Evolutionary conservation across 441 rosid species (phyloP), one percentile per base, ranked within the genome.

Genomic region (Brassica hybrid): DNA sequence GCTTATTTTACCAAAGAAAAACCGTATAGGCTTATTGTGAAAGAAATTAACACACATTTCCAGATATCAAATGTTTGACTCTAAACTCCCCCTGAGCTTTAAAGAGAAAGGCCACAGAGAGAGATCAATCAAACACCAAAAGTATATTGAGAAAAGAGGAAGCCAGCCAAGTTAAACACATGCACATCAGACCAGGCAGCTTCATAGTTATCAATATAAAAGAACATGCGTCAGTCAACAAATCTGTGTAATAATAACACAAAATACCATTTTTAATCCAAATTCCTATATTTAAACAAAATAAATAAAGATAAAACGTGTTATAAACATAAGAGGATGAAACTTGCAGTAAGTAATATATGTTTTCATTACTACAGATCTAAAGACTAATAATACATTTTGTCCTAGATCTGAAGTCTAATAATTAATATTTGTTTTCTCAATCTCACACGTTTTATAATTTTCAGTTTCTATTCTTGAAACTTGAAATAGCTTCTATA

Each of bases 401-500:
- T 19, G 36, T 65, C 58, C 43, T 65, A 65, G 72, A 77, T 72
- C 76, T 58, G 36, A 45, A 1, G 67, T 65, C 72, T 71, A 65
- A 13, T 13, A 4, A 48, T n/a, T 13, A 21, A 21, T 21, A 21
- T 48, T 48, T 48, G 17, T 48, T 48, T 61, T 14, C 50, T 65
- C 50, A 71, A 58, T 72, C 41, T 72, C 56, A 6, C 81, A 78
- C 77, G 81, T 72, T 67, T 78, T 30, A 48, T 72, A 10, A 68
- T 36, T 59, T 73, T 45, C 57, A 23, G 0, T 78, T 48, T 72
- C 69, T 65, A 56, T 63, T 66, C 32, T 72, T 0, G 30, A 50
- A 25, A 25, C 65, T 67, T 12, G 7, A 73, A 50, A 34, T 43
- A 13, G 1, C 19, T 27, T 32, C 54, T 65, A 77, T 77, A 72